Evolutionary conservation across 768 basidiomycete species (phyloP), one percentile per base, ranked within the genome.

Genomic region (Cystofilobasidium capitatum): DNA sequence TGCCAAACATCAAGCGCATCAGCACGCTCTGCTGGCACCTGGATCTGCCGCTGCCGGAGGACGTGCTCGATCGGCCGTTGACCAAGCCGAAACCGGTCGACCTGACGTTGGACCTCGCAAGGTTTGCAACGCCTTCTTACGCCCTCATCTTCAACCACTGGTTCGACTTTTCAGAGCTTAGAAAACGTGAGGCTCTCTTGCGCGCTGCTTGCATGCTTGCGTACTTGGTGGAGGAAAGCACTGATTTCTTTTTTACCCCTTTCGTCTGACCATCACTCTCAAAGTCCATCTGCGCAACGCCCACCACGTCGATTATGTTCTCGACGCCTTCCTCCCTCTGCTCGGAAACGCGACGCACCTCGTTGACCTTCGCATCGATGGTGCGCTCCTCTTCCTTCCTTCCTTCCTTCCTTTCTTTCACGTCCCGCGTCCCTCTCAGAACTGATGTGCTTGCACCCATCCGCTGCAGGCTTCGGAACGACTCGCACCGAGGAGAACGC

Each of bases 1-100:
- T 55, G 51, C 51, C 51, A 26, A 55, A 55, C 16, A 7, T 55
- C 29, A 55, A 31, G 29, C 26, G 51, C 2, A 4, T 55, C 6
- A 31, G 29, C 31, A 55, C 51, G 51, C 51, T 55, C 14, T 55
- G 29, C 51, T 55, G 51, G 51, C 51, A 55, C 31, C 51, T 55
- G 17, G 51, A 55, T 31, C 51, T 55, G 29, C 51, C 51, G 29
- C 51, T 55, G 29, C 51, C 51, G 2, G 51, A 55, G 51, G 51
- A 55, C 51, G 29, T 33, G 29, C 51, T 55, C 5, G 51, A 33
- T 1, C 12, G 13, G 4, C 51, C 51, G 26, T 17, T 55, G 5
- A 16, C 16, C 7, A 55, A 55, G 51, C 51, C 51, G 6, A 33
- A 13, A 17, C 51, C 51, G 13, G 29, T 31, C 31, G 29, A 17